These are phyloP conservation scores for Wallacemonas rigidus DNA, from an alignment of 208 protist genomes.

Conservation along the genomic window DNA sequence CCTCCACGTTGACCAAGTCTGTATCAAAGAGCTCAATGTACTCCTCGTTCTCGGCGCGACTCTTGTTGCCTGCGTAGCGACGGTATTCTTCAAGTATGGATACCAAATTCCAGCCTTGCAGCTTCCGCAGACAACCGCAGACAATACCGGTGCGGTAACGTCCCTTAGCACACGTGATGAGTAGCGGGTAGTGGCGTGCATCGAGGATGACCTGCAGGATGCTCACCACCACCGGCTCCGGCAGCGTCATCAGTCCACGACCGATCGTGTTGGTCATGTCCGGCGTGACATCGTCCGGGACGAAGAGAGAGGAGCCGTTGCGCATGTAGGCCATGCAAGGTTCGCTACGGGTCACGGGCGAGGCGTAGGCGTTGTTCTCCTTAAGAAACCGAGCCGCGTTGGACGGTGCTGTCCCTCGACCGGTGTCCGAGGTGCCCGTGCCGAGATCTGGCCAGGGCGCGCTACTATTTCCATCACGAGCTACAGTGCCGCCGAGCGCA, in stretches of 20 bases:
- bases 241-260: conserved; percentile 72
- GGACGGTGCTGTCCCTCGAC: conserved; percentile 6
- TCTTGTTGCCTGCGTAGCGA: conserved; percentile 93
- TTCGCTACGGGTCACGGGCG: neutral
- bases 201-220: conserved; percentile 95
- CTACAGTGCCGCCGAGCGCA: no score
- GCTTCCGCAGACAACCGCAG: conserved; percentile 97
- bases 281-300: conserved; percentile 3
- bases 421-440: neutral
- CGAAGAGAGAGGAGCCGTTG: neutral
- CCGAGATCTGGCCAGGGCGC: neutral
- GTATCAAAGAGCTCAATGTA: conserved; percentile 99
- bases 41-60: conserved; percentile 97
- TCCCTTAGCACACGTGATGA: conserved; percentile 96
- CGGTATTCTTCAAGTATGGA: conserved; percentile 98
- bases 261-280: conserved; percentile 18
- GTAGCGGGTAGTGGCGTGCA: conserved; percentile 94
- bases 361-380: conserved; percentile 29
- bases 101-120: conserved; percentile 98
- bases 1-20: conserved; percentile 93
- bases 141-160: conserved; percentile 97
- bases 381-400: conserved; percentile 52
- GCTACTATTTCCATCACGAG: neutral
- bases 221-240: conserved; percentile 87
- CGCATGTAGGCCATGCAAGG: conserved; percentile 2